A percentile compares a stretch with the other conserved stretches of the same genome.
phyloP scores from a whole-genome alignment of 352 stramenopile species.

The Pythium brachiatum region DNA sequence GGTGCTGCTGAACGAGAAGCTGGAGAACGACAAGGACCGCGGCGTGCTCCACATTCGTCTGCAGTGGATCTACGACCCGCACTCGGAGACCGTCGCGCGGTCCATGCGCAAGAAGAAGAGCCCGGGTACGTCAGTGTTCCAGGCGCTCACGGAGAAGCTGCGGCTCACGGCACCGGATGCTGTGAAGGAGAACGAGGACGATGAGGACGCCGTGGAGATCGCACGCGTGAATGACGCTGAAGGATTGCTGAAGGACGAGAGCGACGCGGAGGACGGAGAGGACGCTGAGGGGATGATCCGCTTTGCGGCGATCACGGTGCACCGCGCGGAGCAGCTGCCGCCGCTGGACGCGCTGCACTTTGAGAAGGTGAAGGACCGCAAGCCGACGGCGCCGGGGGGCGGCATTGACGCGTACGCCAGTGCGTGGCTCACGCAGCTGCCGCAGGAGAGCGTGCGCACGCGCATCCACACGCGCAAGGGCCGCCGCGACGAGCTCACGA shows the following conservation, averaged over 20 bases:
- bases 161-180: conserved; percentile 33
- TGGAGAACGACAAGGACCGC: conserved; percentile 49
- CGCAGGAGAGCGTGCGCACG: conserved; percentile 51
- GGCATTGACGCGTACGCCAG: conserved; percentile 73
- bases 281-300: conserved; percentile 38
- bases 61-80: conserved; percentile 46
- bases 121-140: conserved; percentile 47
- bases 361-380: conserved; percentile 40
- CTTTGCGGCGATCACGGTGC: conserved; percentile 59
- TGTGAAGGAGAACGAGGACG: conserved; percentile 35
- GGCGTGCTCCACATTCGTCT: conserved; percentile 55
- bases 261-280: conserved; percentile 32
- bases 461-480: conserved; percentile 65
- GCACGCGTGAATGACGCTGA: conserved; percentile 19
- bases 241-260: conserved; percentile 27
- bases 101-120: conserved; percentile 41
- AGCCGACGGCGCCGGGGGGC: conserved; percentile 29
- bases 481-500: conserved; percentile 52
- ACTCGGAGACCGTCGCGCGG: conserved; percentile 43
- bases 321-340: conserved; percentile 58
- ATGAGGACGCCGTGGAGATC: conserved; percentile 48
- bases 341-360: conserved; percentile 60
- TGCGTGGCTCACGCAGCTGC: conserved; percentile 30
- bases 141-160: conserved; percentile 55
- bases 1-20: conserved; percentile 53